Percentiles rank a stretch among this genome's conserved stretches.
phyloP scores from a whole-genome alignment of 139 green algal genomes.

The Coccomyxa sp. region DNA sequence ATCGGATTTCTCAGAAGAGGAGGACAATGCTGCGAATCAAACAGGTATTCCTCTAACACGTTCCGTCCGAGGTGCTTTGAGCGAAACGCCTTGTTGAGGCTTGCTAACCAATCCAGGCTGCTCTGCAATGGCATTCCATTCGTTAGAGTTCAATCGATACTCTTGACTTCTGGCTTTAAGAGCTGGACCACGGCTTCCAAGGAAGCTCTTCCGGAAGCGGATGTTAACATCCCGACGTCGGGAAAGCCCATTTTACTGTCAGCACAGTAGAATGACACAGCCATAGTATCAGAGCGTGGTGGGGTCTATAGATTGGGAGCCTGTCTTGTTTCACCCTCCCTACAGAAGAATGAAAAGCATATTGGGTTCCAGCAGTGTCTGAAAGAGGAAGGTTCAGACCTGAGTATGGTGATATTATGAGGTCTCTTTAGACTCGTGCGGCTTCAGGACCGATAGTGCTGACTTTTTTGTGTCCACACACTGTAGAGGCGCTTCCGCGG shows the following conservation, averaged over 20 bases:
- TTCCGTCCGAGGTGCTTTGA: background rate
- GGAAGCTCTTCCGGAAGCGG: background rate
- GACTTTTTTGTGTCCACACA: background rate
- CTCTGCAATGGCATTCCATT: too few species aligned
- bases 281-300: too few species aligned
- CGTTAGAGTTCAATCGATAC: too few species aligned
- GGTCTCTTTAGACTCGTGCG: background rate
- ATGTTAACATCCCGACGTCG: background rate
- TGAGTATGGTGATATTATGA: background rate
- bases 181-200: background rate
- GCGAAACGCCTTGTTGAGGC: background rate
- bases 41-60: constrained; percentile 3
- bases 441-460: background rate
- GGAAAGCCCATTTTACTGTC: background rate
- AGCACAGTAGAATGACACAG: too few species aligned
- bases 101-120: background rate
- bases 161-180: too few species aligned
- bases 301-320: too few species aligned
- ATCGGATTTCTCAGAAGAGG: constrained; percentile 20
- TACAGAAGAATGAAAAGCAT: background rate
- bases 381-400: background rate
- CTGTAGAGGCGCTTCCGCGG: constrained; percentile 15
- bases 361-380: background rate
- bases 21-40: constrained; percentile 4
- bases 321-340: background rate